Conservation (phyloP, 768 basidiomycete species). For the Rhodocollybia butyracea region DNA sequence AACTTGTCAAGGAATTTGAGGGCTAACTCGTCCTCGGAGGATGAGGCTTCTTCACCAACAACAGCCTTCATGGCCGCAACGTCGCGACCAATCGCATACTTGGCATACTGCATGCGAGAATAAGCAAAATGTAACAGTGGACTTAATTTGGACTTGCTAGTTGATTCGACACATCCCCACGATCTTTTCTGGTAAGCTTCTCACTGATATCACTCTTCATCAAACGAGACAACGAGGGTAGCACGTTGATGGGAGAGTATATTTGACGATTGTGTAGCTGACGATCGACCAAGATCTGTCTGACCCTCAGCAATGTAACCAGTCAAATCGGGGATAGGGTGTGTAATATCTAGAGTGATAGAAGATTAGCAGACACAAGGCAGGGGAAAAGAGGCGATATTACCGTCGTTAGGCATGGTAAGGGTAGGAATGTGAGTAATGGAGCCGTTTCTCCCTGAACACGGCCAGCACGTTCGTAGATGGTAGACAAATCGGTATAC, state of each 20-base stretch:
- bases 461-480: slow-evolving; percentile 98
- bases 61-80: slow-evolving; percentile 99
- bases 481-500: slow-evolving; percentile 99
- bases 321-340: slow-evolving; percentile 98
- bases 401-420: slow-evolving; percentile 99
- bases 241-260: slow-evolving; percentile 98
- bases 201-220: slow-evolving; percentile 99
- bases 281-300: slow-evolving; percentile 97
- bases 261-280: slow-evolving; percentile 96
- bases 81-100: slow-evolving; percentile 97
- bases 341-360: slow-evolving; percentile 84
- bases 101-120: slow-evolving; percentile 70
- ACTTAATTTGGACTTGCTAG: slow-evolving; percentile 52
- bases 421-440: slow-evolving; percentile 99
- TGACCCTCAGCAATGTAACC: slow-evolving; percentile 99
- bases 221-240: slow-evolving; percentile 96
- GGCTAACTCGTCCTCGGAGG: slow-evolving; percentile 92
- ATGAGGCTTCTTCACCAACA: slow-evolving; percentile 96
- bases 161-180: slow-evolving; percentile 99
- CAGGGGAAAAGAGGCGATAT: slow-evolving; percentile 23
- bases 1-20: slow-evolving; percentile 98
- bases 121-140: slow-evolving; percentile 9
- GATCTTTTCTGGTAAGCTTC: slow-evolving; percentile 95
- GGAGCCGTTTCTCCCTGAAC: slow-evolving; percentile 97
- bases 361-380: slow-evolving; percentile 10